Conservation (phyloP, 192 early-diverging fungal species). For the Podila minutissima region DNA sequence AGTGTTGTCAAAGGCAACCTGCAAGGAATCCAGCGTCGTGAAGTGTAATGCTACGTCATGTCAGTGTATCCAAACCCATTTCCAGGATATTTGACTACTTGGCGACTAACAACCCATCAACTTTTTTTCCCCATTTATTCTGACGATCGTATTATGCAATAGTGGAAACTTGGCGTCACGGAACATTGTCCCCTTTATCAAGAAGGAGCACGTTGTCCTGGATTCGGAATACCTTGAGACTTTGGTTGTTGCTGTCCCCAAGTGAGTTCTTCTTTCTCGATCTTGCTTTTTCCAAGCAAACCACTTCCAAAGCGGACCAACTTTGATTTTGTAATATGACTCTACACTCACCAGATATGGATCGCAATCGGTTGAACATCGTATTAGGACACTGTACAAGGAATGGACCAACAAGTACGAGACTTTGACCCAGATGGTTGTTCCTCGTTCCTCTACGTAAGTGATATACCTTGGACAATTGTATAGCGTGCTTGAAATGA, state of each 20-base stretch:
- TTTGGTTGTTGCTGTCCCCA: slow-evolving; percentile 94
- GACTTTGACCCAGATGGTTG: slow-evolving; percentile 91
- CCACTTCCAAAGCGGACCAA: not conserved
- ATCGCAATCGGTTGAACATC: no score
- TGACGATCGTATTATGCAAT: slow-evolving; percentile 7
- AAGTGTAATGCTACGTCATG: slow-evolving; percentile 64
- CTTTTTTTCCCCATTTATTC: not conserved
- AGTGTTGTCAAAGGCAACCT: slow-evolving; percentile 83
- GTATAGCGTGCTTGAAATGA: no score
- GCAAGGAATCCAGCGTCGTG: slow-evolving; percentile 84
- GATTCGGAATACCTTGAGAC: slow-evolving; percentile 97
- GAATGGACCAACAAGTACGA: slow-evolving; percentile 94
- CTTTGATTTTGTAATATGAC: not conserved
- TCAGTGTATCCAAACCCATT: not conserved
- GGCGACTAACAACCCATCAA: not conserved
- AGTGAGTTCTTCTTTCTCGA: slow-evolving; percentile 53
- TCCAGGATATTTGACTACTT: slow-evolving; percentile 14
- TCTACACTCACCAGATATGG: no score
- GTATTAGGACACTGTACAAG: slow-evolving; percentile 66
- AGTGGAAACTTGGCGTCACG: slow-evolving; percentile 92
- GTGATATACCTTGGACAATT: slow-evolving; percentile 6
- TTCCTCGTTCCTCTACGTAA: slow-evolving; percentile 92
- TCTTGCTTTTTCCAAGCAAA: not conserved
- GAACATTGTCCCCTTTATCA: slow-evolving; percentile 88
- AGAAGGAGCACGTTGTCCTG: slow-evolving; percentile 89